Evolutionary conservation across 108 stramenopile genomes (phyloP).

Genomic region (Ochromonas danica): DNA sequence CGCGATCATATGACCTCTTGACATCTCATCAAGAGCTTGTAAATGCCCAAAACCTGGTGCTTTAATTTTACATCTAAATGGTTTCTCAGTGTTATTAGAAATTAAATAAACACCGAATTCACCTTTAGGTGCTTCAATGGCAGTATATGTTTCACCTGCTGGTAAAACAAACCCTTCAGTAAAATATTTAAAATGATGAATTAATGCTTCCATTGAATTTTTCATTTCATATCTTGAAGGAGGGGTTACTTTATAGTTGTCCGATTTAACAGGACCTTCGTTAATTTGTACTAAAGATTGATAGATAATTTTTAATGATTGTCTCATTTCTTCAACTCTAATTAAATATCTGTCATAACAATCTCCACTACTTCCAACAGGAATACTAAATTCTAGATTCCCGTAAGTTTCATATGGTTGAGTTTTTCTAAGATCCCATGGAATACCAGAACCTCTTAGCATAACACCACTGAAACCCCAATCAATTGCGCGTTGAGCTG

Average conservation of each 20-base stretch:
- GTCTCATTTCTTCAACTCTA: slow-evolving; percentile 38
- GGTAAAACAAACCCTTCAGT: slow-evolving; percentile 36
- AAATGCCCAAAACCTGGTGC: slow-evolving; percentile 43
- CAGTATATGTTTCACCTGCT: slow-evolving; percentile 31
- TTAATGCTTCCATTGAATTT: slow-evolving; percentile 37
- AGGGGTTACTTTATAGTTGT: slow-evolving; percentile 31
- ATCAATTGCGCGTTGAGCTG: slow-evolving; percentile 19
- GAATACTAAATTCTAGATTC: slow-evolving; percentile 38
- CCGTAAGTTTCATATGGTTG: slow-evolving; percentile 39
- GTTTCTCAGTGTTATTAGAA: slow-evolving; percentile 36
- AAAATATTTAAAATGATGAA: slow-evolving; percentile 42
- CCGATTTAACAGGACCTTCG: slow-evolving; percentile 38
- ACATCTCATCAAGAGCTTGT: slow-evolving; percentile 37
- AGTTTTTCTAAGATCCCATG: slow-evolving; percentile 37
- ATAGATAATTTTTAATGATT: slow-evolving; percentile 36
- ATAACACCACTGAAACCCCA: slow-evolving; percentile 43
- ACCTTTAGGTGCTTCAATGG: slow-evolving; percentile 45
- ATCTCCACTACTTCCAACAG: slow-evolving; percentile 35
- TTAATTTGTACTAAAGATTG: slow-evolving; percentile 25
- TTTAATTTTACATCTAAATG: slow-evolving; percentile 46
- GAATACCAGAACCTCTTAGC: slow-evolving; percentile 36
- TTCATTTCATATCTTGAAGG: slow-evolving; percentile 30
- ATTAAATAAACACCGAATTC: slow-evolving; percentile 40
- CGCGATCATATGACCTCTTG: slow-evolving; percentile 39
- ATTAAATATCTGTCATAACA: slow-evolving; percentile 41